A percentile compares a stretch with the other conserved stretches of the same genome.
phyloP scores from a whole-genome alignment of 768 basidiomycete genomes.

The Crepidotus variabilis region DNA sequence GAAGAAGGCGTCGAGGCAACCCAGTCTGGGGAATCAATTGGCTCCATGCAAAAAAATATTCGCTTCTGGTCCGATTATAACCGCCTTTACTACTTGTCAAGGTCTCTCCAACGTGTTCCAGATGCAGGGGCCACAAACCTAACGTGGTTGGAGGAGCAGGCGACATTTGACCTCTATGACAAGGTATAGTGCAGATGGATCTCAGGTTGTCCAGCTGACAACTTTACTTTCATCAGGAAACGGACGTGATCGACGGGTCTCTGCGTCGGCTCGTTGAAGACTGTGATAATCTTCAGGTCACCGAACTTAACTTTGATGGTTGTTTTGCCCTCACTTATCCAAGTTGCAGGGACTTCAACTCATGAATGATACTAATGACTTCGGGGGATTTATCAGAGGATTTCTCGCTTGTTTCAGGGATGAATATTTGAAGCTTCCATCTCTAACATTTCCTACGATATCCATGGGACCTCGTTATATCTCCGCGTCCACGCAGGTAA shows the following conservation, averaged over 20 bases:
- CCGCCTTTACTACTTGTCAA: conserved; percentile 60
- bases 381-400: conserved; percentile 61
- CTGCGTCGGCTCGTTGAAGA: conserved; percentile 71
- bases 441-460: conserved; percentile 53
- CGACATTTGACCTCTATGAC: conserved; percentile 50
- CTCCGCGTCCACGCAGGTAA: conserved; percentile 36
- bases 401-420: conserved; percentile 63
- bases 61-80: conserved; percentile 71
- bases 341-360: conserved; percentile 62
- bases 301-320: background rate
- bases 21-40: background rate
- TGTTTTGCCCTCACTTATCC: background rate
- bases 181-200: conserved; percentile 32
- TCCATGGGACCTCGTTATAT: conserved; percentile 36
- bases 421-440: conserved; percentile 62
- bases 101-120: conserved; percentile 61
- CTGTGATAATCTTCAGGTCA: conserved; percentile 70
- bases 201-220: background rate
- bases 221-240: conserved; percentile 35
- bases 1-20: conserved; percentile 17
- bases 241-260: conserved; percentile 65
- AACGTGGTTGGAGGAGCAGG: conserved; percentile 49
- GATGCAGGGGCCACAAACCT: conserved; percentile 44
- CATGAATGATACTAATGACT: conserved; percentile 54
- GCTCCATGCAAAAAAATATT: conserved; percentile 27